A percentile compares a stretch with the other conserved stretches of the same genome.
Conservation (phyloP, 2,329 filamentous ascomycete genomes). For the Clarireedia paspali region DNA sequence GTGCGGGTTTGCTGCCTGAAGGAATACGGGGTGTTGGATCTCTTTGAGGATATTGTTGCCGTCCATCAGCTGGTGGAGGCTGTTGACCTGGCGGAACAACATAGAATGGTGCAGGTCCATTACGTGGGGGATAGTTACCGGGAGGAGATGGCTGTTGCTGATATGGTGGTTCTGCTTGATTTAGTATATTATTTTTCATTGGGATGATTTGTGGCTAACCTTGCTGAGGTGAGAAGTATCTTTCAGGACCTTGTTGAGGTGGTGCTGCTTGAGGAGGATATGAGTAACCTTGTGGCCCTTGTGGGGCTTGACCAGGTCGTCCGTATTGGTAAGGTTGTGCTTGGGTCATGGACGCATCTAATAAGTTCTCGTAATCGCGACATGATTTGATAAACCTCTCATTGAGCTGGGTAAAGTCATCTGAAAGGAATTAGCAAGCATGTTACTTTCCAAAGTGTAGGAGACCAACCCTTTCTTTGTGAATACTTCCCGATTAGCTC, state of each 20-base stretch:
- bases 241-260: constrained; percentile 51
- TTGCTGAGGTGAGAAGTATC: constrained; percentile 55
- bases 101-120: constrained; percentile 56
- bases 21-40: constrained; percentile 43
- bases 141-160: constrained; percentile 42
- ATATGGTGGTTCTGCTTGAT: constrained; percentile 33
- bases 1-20: constrained; percentile 39
- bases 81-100: constrained; percentile 38
- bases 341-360: constrained; percentile 95
- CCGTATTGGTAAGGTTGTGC: constrained; percentile 76
- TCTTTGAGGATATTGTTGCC: constrained; percentile 43
- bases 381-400: constrained; percentile 99
- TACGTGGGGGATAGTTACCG: constrained; percentile 48
- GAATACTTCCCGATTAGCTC: constrained; percentile 98
- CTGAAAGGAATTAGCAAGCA: constrained; percentile 38
- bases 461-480: constrained; percentile 78
- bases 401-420: constrained; percentile 97
- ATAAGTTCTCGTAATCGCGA: constrained; percentile 89
- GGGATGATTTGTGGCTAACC: constrained; percentile 14
- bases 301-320: constrained; percentile 25
- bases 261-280: constrained; percentile 30
- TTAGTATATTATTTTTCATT: too few relatives aligned
- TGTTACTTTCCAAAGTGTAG: background rate
- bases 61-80: constrained; percentile 28
- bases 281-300: constrained; percentile 27